Percentiles rank a stretch among this genome's conserved stretches.
phyloP scores from a whole-genome alignment of 768 basidiomycete genomes.

The Cystofilobasidium macerans region DNA sequence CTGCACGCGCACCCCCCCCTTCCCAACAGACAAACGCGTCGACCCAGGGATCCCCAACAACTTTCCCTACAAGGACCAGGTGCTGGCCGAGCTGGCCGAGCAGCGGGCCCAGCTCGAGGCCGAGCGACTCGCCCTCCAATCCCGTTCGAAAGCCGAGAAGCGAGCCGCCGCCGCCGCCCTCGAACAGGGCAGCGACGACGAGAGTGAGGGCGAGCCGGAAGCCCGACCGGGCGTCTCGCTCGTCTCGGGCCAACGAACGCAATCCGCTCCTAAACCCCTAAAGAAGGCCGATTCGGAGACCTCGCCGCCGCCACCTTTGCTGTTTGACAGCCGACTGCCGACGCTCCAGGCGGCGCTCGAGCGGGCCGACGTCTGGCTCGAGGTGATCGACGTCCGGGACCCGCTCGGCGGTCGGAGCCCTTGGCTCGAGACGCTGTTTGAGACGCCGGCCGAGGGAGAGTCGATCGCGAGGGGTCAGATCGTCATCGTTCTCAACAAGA shows the following conservation, averaged over 20 bases:
- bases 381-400: conserved; percentile 77
- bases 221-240: conserved; percentile 5
- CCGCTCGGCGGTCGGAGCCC: conserved; percentile 59
- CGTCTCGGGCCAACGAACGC: not conserved
- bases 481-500: conserved; percentile 71
- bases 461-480: conserved; percentile 44
- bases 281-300: not conserved
- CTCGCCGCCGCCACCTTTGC: conserved; percentile 42
- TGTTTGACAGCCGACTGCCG: conserved; percentile 55
- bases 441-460: conserved; percentile 34
- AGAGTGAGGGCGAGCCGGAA: conserved; percentile 1
- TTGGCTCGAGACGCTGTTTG: conserved; percentile 50
- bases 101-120: conserved; percentile 72
- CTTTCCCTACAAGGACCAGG: conserved; percentile 88
- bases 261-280: not conserved
- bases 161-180: conserved; percentile 34
- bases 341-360: conserved; percentile 59
- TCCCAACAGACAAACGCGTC: conserved; percentile 55
- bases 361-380: conserved; percentile 62
- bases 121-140: conserved; percentile 40
- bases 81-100: conserved; percentile 78
- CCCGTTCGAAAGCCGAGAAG: conserved; percentile 29
- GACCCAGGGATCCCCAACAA: conserved; percentile 89
- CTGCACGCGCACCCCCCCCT: not conserved
- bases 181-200: conserved; percentile 8